These are phyloP conservation scores for Bruguiera hainesii DNA, from an alignment of 441 rosid species.

Conservation along the genomic window DNA sequence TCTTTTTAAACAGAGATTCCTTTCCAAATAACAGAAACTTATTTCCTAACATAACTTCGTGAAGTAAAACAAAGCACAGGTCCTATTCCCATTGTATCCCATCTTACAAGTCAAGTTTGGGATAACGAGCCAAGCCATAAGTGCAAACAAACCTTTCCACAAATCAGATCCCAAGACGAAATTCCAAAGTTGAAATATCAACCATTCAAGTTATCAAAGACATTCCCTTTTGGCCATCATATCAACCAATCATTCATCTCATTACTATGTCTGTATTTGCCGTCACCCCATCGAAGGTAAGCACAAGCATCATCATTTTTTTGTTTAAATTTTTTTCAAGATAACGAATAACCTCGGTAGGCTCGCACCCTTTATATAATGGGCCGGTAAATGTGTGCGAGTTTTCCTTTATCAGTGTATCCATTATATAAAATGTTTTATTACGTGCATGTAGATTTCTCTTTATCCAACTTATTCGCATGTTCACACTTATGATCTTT, in stretches of 20 bases:
- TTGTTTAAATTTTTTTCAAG: too few relatives aligned
- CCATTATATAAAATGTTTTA: too few relatives aligned
- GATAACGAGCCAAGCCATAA: constrained; percentile 14
- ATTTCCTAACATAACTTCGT: constrained; percentile 20
- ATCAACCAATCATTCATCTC: constrained; percentile 20
- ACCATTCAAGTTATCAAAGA: constrained; percentile 11
- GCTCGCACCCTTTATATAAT: too few relatives aligned
- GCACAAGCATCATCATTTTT: neutral
- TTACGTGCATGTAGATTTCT: too few relatives aligned
- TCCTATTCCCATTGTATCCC: neutral
- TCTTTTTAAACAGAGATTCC: constrained; percentile 9
- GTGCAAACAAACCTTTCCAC: constrained; percentile 12
- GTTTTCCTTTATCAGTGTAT: too few relatives aligned
- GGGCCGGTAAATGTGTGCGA: too few relatives aligned
- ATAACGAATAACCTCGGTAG: too few relatives aligned
- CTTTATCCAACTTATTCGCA: too few relatives aligned
- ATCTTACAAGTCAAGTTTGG: constrained; percentile 19
- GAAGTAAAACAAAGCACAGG: constrained; percentile 18
- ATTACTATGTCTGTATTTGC: constrained; percentile 11
- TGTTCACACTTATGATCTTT: too few relatives aligned
- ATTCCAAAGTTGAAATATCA: constrained; percentile 22
- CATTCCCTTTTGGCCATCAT: constrained; percentile 13
- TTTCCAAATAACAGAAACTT: constrained; percentile 31
- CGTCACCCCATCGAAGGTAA: constrained; percentile 44
- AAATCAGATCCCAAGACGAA: neutral